These are phyloP conservation scores for Neurospora tetrasperma DNA, from an alignment of 495 filamentous ascomycete genomes.

Conservation along the genomic window DNA sequence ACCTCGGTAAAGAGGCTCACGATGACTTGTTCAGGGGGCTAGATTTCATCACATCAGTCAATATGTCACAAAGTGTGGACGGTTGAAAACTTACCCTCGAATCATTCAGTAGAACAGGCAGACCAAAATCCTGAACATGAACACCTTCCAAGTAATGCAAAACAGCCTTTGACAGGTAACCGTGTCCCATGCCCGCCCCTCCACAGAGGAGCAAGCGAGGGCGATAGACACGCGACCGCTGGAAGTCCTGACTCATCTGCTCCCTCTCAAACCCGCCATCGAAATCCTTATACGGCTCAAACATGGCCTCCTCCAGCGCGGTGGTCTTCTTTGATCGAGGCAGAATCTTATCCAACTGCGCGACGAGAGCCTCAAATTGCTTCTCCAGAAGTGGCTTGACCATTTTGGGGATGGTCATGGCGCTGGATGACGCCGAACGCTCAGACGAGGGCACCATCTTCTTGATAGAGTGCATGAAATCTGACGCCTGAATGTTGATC, in stretches of 20 bases:
- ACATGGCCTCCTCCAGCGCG: slow-evolving; percentile 87
- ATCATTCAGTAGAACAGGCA: slow-evolving; percentile 62
- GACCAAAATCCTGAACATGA: slow-evolving; percentile 90
- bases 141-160: slow-evolving; percentile 85
- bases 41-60: slow-evolving; percentile 13
- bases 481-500: slow-evolving; percentile 76
- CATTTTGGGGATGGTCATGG: slow-evolving; percentile 61
- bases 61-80: slow-evolving; percentile 18
- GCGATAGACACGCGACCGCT: slow-evolving; percentile 77
- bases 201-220: slow-evolving; percentile 77
- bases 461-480: slow-evolving; percentile 94
- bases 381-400: slow-evolving; percentile 74
- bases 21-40: slow-evolving; percentile 75
- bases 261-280: slow-evolving; percentile 75
- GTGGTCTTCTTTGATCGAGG: slow-evolving; percentile 77
- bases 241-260: slow-evolving; percentile 81
- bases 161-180: slow-evolving; percentile 78
- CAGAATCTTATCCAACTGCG: slow-evolving; percentile 61
- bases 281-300: slow-evolving; percentile 69
- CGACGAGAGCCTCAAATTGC: slow-evolving; percentile 56
- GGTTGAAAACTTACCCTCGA: slow-evolving; percentile 42
- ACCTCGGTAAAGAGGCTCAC: slow-evolving; percentile 87
- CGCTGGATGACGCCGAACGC: slow-evolving; percentile 70
- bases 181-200: slow-evolving; percentile 79
- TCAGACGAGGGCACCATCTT: slow-evolving; percentile 94